Evolutionary conservation across 23 red algal species (phyloP).

Genomic region (Gracilaria domingensis): DNA sequence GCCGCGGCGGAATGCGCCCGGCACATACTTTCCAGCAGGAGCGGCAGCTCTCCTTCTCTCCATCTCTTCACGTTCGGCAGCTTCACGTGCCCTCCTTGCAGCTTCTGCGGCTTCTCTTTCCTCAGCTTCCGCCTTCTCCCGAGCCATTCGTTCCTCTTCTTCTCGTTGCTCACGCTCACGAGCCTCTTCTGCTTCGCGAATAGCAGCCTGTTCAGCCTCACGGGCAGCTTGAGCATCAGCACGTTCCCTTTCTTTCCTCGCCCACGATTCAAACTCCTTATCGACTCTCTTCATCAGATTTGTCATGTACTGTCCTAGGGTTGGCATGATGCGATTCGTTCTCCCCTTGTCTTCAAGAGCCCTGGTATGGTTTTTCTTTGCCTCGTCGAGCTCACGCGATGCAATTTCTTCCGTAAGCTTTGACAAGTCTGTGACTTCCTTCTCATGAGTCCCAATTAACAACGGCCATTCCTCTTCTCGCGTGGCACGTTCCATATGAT

Average conservation of each 20-base stretch:
- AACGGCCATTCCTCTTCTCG: conserved; percentile 85
- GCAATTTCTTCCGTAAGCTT: conserved; percentile 49
- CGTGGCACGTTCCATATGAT: conserved; percentile 88
- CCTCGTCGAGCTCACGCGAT: conserved; percentile 58
- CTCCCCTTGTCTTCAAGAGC: conserved; percentile 79
- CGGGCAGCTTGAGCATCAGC: conserved; percentile 70
- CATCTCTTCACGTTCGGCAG: conserved; percentile 46
- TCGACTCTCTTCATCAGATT: conserved; percentile 67
- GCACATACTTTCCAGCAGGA: conserved; percentile 31
- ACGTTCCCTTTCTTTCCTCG: conserved; percentile 61
- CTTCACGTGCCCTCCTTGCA: conserved; percentile 56
- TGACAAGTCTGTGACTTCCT: conserved; percentile 51
- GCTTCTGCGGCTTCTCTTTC: conserved; percentile 58
- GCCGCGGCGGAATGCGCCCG: conserved; percentile 10
- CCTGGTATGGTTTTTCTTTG: conserved; percentile 58
- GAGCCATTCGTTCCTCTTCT: conserved; percentile 66
- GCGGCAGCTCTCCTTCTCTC: conserved; percentile 30
- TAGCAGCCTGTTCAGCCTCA: conserved; percentile 67
- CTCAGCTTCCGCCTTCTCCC: conserved; percentile 63
- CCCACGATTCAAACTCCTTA: conserved; percentile 67
- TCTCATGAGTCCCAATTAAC: conserved; percentile 53
- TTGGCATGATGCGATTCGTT: conserved; percentile 60
- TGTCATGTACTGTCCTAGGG: conserved; percentile 41
- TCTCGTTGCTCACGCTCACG: conserved; percentile 40
- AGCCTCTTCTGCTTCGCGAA: conserved; percentile 52